Conservation (phyloP, 345 rosid genomes). For the Pseudoturritis turrita region DNA sequence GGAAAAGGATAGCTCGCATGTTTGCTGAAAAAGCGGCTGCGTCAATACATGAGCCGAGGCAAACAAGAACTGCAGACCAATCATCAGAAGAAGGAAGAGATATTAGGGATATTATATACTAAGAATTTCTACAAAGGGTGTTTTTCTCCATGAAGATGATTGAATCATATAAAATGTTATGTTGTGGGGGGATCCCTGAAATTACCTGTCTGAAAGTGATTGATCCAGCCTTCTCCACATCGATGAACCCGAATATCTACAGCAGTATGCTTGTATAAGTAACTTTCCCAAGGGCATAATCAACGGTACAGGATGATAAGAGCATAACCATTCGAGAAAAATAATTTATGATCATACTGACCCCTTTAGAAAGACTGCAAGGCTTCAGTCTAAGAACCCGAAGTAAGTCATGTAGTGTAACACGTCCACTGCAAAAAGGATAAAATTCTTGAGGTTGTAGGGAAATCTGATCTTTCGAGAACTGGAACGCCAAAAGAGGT, state of each 20-base stretch:
- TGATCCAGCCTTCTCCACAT: conserved; percentile 66
- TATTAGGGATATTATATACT: neutral
- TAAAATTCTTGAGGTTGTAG: neutral
- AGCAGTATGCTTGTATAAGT: conserved; percentile 20
- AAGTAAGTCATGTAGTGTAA: conserved; percentile 51
- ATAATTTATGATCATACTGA: conserved; percentile 21
- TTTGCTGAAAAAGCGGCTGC: conserved; percentile 57
- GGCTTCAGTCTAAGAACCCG: conserved; percentile 55
- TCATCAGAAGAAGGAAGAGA: neutral
- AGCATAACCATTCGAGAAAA: neutral
- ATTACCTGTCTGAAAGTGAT: conserved; percentile 89
- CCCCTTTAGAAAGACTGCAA: conserved; percentile 67
- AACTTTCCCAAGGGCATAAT: neutral
- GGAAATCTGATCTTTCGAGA: neutral
- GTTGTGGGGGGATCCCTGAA: neutral
- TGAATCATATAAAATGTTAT: neutral
- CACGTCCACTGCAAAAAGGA: conserved; percentile 63
- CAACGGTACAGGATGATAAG: neutral
- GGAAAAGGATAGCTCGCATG: conserved; percentile 65
- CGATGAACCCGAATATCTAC: conserved; percentile 82
- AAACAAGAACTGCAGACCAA: conserved; percentile 67
- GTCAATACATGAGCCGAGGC: conserved; percentile 71
- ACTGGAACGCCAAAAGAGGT: neutral
- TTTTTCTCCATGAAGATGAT: neutral
- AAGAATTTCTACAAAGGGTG: neutral